These are phyloP conservation scores for Chrysoporthe deuterocubensis DNA, from an alignment of 2,329 filamentous ascomycete species.

Conservation along the genomic window DNA sequence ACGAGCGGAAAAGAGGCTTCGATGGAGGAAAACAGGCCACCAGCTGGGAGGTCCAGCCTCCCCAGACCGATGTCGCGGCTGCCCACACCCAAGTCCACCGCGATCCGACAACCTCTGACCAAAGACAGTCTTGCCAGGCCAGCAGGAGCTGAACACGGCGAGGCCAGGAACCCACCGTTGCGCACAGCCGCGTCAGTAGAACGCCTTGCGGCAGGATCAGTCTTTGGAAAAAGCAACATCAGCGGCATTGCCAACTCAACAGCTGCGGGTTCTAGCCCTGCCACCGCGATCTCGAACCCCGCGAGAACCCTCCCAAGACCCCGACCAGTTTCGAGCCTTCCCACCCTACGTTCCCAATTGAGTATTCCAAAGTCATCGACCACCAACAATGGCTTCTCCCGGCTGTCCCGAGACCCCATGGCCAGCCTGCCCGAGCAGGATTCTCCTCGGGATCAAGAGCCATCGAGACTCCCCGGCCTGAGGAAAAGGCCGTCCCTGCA, in stretches of 20 bases:
- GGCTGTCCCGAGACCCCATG: constrained; percentile 26
- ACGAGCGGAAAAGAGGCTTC: not conserved
- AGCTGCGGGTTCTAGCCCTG: not conserved
- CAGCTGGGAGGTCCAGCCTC: constrained; percentile 19
- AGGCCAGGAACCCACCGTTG: constrained; percentile 17
- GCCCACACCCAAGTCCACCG: constrained; percentile 24
- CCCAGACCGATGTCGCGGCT: constrained; percentile 26
- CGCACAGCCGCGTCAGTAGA: constrained; percentile 25
- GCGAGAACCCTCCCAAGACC: constrained; percentile 17
- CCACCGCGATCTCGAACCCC: not conserved
- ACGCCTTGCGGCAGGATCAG: constrained; percentile 13
- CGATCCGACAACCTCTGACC: constrained; percentile 20
- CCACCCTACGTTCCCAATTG: constrained; percentile 18
- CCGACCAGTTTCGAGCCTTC: constrained; percentile 24
- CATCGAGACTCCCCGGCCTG: constrained; percentile 18
- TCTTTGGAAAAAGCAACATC: constrained; percentile 13
- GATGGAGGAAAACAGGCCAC: constrained; percentile 25
- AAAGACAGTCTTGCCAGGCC: constrained; percentile 20
- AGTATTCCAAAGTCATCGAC: constrained; percentile 6
- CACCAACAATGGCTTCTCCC: constrained; percentile 10
- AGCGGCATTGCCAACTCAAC: constrained; percentile 10
- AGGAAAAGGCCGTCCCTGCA: constrained; percentile 22
- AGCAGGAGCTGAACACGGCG: not conserved
- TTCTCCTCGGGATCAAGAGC: not conserved
- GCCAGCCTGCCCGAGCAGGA: constrained; percentile 22